phyloP scores from a whole-genome alignment of 768 basidiomycete species.

The Basidioascus undulatus region DNA sequence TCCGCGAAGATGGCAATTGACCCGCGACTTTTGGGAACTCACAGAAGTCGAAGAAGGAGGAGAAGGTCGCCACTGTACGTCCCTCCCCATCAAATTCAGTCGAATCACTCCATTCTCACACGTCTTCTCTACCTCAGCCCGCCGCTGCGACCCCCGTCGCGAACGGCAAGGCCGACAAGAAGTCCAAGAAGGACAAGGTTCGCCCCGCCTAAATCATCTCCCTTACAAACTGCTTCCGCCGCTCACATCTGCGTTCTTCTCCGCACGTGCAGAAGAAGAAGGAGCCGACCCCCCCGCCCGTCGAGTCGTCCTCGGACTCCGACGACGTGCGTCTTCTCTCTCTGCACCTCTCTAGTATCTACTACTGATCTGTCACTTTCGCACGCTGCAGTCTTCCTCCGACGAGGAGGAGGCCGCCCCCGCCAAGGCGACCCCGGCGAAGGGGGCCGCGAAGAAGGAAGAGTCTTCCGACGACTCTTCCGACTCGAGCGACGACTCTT shows the following conservation, averaged over 20 bases:
- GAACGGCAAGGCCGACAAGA: constrained; percentile 6
- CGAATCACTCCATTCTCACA: not conserved
- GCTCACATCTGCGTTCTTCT: not conserved
- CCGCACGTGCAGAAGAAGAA: constrained; percentile 10
- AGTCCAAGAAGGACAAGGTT: constrained; percentile 20
- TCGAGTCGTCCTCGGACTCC: constrained; percentile 8
- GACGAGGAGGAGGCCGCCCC: constrained; percentile 11
- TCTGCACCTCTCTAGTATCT: constrained; percentile 2
- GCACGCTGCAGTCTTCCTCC: not conserved
- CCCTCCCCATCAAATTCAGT: not conserved
- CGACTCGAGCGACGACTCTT: constrained; percentile 7
- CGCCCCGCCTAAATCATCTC: constrained; percentile 7
- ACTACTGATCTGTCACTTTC: not conserved
- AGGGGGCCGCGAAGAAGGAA: constrained; percentile 11
- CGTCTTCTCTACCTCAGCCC: not conserved
- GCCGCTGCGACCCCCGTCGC: constrained; percentile 1
- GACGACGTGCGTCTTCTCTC: constrained; percentile 4
- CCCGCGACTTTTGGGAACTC: constrained; percentile 4
- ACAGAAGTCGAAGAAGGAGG: constrained; percentile 4
- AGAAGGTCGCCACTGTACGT: constrained; percentile 1
- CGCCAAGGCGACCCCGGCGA: constrained; percentile 13
- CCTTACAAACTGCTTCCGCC: constrained; percentile 11
- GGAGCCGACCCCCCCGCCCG: constrained; percentile 10
- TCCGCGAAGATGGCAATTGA: not conserved
- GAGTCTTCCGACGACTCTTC: constrained; percentile 14